Conservation (phyloP, 305 asterid species). For the Fraxinus nigra region DNA sequence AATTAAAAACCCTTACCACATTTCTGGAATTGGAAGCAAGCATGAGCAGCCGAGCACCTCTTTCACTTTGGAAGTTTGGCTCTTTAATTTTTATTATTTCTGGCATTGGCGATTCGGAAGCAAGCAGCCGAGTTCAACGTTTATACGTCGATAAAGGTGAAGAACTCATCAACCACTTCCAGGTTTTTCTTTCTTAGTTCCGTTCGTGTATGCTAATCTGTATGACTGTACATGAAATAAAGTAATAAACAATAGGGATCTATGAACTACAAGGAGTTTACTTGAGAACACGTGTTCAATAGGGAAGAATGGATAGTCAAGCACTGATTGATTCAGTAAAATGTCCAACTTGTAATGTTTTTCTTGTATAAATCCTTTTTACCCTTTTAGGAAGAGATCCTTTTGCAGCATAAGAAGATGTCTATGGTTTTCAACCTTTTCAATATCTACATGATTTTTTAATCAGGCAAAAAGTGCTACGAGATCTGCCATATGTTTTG, state of each 20-base stretch:
- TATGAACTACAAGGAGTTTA: neutral
- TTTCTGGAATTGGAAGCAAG: no score
- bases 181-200: slow-evolving; percentile 20
- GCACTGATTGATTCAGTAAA: neutral
- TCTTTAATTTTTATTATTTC: no score
- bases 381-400: neutral
- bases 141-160: slow-evolving; percentile 38
- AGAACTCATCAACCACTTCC: slow-evolving; percentile 46
- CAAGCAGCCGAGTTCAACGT: slow-evolving; percentile 20
- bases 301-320: neutral
- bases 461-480: neutral
- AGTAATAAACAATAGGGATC: neutral
- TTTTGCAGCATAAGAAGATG: neutral
- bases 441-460: neutral
- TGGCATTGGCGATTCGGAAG: no score
- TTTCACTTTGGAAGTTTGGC: no score
- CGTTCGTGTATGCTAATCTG: neutral
- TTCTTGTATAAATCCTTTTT: neutral
- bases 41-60: no score
- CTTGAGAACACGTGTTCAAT: neutral
- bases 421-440: neutral
- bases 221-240: no score
- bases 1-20: no score
- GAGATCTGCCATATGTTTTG: neutral
- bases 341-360: neutral